These are phyloP conservation scores for Marsdenia floribunda DNA, from an alignment of 257 asterid genomes.

Conservation along the genomic window DNA sequence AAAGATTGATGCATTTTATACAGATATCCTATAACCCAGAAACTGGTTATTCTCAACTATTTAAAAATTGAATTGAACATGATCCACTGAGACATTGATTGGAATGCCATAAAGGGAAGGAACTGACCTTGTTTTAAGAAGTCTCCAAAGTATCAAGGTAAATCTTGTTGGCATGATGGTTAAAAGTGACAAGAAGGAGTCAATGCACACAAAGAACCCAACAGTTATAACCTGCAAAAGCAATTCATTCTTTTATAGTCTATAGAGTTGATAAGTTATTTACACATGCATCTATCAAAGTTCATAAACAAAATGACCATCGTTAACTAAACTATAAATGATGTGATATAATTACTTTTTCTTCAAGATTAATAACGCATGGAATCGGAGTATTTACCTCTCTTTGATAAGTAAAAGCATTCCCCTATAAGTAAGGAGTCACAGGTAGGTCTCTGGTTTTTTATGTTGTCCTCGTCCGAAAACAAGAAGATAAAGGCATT, in stretches of 20 bases:
- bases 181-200: slow-evolving; percentile 83
- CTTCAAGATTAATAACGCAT: background rate
- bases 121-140: slow-evolving; percentile 72
- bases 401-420: background rate
- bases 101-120: slow-evolving; percentile 24
- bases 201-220: slow-evolving; percentile 88
- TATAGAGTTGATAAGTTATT: slow-evolving; percentile 6
- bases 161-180: slow-evolving; percentile 96
- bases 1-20: background rate
- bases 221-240: slow-evolving; percentile 80
- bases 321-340: background rate
- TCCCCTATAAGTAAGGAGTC: background rate
- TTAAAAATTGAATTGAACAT: slow-evolving; percentile 8
- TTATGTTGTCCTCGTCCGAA: background rate
- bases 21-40: background rate
- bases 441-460: background rate
- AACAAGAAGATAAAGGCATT: background rate
- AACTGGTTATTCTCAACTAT: background rate
- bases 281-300: background rate
- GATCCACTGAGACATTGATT: slow-evolving; percentile 6
- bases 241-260: slow-evolving; percentile 12
- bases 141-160: slow-evolving; percentile 50
- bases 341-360: background rate
- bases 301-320: background rate
- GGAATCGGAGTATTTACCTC: background rate